Base-by-base conservation (phyloP, 208 protist species). In the Trypanosoma mega region DNA sequence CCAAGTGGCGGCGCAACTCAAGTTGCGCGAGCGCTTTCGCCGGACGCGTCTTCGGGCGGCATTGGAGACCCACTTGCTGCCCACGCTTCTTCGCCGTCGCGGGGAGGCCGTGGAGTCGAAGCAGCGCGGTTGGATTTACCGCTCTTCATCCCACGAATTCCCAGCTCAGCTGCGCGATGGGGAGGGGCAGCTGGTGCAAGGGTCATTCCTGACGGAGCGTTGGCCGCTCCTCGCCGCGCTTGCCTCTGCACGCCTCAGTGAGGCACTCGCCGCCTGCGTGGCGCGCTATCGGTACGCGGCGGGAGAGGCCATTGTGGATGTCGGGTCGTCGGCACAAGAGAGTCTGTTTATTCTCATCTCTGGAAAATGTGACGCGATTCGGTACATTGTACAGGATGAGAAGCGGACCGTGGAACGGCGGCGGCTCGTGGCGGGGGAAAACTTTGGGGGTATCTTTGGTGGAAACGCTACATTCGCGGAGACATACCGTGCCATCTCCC, bases 401-500 rank as follows among this genome's bases (percentile, higher is more conserved):
- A 39, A 24, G 26, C 57, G 58, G 45, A 49, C 54, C 26, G 65
- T 91, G 26, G 5, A 44, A 36, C 59, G 58, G 18, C 12, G 37
- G 23, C 39, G 46, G 21, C 26, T 92, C 14, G 37, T 62, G 47
- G 23, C 74, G 0, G 85, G 85, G 21, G 49, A 68, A 7, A 53
- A 48, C 6, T 90, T 95, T 76, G 89, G 89, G 45, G 89, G 89
- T n/a, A 49, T 95, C 47, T 90, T 92, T 56, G 60, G 74, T 53
- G 80, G 71, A 58, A 77, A 18, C 34, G 72, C 78, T 24, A 21
- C 70, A n/a, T 90, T 86, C 58, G 53, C 65, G 18, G 72, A 69
- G 20, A 79, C 72, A 9, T 95, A 92, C 74, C 60, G 72, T 31
- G 73, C 83, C 0, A 60, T 91, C 30, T 91, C 89, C 33, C 65